These are phyloP conservation scores for Beauveria bassiana DNA, from an alignment of 2,329 filamentous ascomycete genomes.

Conservation along the genomic window DNA sequence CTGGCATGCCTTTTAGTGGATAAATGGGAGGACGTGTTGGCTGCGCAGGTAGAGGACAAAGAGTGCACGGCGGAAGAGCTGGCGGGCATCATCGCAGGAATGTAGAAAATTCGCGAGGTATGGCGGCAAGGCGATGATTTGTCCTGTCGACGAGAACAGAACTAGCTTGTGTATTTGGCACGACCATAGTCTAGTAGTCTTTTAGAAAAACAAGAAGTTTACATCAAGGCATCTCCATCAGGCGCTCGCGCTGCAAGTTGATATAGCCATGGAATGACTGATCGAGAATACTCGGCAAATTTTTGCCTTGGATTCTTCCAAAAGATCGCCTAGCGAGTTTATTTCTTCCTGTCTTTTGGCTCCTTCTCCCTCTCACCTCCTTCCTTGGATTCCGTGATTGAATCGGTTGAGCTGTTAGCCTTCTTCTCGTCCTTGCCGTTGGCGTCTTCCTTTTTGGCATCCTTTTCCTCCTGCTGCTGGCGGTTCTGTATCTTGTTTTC, in stretches of 20 bases:
- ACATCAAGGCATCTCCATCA: neutral
- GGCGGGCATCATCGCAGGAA: slow-evolving; percentile 56
- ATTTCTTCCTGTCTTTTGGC: slow-evolving; percentile 43
- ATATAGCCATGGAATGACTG: neutral
- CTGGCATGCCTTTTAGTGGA: slow-evolving; percentile 74
- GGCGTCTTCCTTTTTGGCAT: slow-evolving; percentile 68
- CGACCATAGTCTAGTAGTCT: neutral
- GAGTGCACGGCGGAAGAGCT: slow-evolving; percentile 56
- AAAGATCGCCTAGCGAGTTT: slow-evolving; percentile 7
- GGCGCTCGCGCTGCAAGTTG: neutral
- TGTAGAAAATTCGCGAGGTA: slow-evolving; percentile 19
- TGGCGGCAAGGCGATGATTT: too few species aligned
- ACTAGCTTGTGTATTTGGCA: neutral
- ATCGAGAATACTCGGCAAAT: neutral
- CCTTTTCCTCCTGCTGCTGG: slow-evolving; percentile 93
- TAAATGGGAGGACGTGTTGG: slow-evolving; percentile 52
- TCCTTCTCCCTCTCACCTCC: slow-evolving; percentile 44
- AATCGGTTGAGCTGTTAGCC: slow-evolving; percentile 34
- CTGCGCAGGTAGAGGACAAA: slow-evolving; percentile 45
- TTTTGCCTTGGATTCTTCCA: neutral
- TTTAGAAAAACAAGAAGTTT: slow-evolving; percentile 1
- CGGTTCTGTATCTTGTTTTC: slow-evolving; percentile 99
- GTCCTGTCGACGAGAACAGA: neutral
- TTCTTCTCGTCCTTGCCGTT: slow-evolving; percentile 55
- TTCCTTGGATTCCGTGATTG: slow-evolving; percentile 43